Evolutionary conservation across 768 basidiomycete species (phyloP).

Genomic region (Suillus plorans): DNA sequence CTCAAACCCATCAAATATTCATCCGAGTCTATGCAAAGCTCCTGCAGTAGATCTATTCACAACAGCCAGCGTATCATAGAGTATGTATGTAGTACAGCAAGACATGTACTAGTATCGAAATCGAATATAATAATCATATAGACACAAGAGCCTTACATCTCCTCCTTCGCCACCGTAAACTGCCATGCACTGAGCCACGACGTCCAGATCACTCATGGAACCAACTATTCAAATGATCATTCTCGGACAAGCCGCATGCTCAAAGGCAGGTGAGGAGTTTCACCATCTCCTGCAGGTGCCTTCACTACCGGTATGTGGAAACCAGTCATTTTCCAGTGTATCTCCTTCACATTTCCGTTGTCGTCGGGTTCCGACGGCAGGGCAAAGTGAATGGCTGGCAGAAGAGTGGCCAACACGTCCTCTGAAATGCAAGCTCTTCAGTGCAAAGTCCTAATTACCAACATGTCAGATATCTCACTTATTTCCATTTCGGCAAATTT

Average conservation of each 20-base stretch:
- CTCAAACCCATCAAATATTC: background rate
- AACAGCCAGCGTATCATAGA: background rate
- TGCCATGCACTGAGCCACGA: constrained; percentile 4
- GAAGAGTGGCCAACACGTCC: constrained; percentile 25
- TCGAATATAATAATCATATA: background rate
- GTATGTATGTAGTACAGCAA: background rate
- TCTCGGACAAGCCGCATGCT: background rate
- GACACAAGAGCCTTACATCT: constrained; percentile 2
- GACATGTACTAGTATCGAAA: background rate
- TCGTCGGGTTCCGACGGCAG: constrained; percentile 17
- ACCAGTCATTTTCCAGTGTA: constrained; percentile 26
- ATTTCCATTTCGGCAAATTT: constrained; percentile 50
- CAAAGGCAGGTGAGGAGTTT: constrained; percentile 22
- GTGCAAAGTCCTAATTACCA: too few relatives aligned
- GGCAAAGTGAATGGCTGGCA: constrained; percentile 25
- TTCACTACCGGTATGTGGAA: constrained; percentile 26
- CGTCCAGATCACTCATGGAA: constrained; percentile 25
- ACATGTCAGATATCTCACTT: constrained; percentile 32
- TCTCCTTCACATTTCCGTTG: constrained; percentile 16
- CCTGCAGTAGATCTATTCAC: background rate
- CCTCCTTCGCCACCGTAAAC: constrained; percentile 27
- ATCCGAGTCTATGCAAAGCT: constrained; percentile 10
- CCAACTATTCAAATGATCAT: background rate
- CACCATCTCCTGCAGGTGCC: constrained; percentile 23
- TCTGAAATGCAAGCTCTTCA: constrained; percentile 13